Conservation (phyloP, 176 grass and related monocot species). For the Cenchrus fungigraminus region DNA sequence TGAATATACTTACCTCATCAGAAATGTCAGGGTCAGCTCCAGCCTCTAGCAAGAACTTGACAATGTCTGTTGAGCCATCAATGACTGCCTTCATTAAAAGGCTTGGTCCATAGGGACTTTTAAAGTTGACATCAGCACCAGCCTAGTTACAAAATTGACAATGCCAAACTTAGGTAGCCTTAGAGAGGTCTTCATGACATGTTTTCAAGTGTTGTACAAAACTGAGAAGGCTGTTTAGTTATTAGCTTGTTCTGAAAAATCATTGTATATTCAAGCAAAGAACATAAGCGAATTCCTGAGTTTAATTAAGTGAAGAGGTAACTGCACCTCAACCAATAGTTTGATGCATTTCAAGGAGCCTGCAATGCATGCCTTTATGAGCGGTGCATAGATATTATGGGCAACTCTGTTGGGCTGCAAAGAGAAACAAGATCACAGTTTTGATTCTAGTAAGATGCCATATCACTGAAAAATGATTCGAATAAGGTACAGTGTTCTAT, state of each 20-base stretch:
- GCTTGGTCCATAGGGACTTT: constrained; percentile 19
- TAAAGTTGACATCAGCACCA: constrained; percentile 22
- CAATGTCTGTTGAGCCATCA: constrained; percentile 21
- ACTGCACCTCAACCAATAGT: no score
- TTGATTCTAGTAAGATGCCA: no score
- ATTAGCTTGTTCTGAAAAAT: not conserved
- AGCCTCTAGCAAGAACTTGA: not conserved
- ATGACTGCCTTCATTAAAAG: constrained; percentile 31
- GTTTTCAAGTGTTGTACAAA: not conserved
- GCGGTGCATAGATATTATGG: no score
- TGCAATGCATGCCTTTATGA: no score
- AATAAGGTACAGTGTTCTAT: no score
- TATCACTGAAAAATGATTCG: no score
- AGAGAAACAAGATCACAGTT: no score
- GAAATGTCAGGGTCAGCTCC: constrained; percentile 49
- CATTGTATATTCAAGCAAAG: not conserved
- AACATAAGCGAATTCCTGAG: no score
- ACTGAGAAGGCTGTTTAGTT: not conserved
- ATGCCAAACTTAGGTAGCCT: not conserved
- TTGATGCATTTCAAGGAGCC: no score
- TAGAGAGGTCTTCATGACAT: not conserved
- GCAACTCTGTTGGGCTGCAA: no score
- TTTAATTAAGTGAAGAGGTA: no score
- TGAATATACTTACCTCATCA: not conserved
- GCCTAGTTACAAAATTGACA: constrained; percentile 15